A percentile compares a stretch with the other conserved stretches of the same genome.
These are phyloP conservation scores for Gloeostereum incarnatum DNA, from an alignment of 768 basidiomycete genomes.

Conservation along the genomic window DNA sequence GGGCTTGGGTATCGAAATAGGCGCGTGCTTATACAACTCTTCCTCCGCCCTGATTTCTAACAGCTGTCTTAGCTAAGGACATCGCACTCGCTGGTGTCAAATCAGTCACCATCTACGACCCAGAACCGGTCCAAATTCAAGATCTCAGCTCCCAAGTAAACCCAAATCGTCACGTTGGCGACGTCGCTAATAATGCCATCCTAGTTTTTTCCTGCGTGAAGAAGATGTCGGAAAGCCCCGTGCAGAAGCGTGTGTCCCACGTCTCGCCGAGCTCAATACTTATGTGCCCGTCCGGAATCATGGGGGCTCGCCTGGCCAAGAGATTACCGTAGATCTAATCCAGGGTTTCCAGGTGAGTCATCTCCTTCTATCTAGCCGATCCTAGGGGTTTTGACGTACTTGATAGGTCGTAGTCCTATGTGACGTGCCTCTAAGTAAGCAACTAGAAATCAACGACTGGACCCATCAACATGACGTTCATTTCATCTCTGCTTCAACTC, in stretches of 20 bases:
- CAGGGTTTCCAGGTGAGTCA: conserved; percentile 79
- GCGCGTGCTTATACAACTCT: conserved; percentile 21
- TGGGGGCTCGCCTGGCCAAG: conserved; percentile 68
- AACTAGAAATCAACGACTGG: conserved; percentile 94
- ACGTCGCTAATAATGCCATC: neutral
- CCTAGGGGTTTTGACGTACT: conserved; percentile 2
- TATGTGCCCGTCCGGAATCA: conserved; percentile 92
- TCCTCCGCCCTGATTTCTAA: conserved; percentile 5
- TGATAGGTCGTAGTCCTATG: conserved; percentile 83
- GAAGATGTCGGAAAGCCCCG: conserved; percentile 84
- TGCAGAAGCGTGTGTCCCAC: conserved; percentile 77
- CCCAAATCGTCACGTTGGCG: conserved; percentile 1
- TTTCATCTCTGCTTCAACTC: conserved; percentile 87
- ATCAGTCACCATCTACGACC: conserved; percentile 93
- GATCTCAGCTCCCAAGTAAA: conserved; percentile 89
- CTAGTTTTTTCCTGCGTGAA: conserved; percentile 89
- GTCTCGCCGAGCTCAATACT: conserved; percentile 88
- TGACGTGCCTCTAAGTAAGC: conserved; percentile 66
- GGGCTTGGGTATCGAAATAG: conserved; percentile 94
- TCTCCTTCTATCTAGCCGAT: conserved; percentile 6
- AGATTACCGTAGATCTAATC: conserved; percentile 72
- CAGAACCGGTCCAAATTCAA: conserved; percentile 76
- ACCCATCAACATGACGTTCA: conserved; percentile 82
- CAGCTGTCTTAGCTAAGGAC: conserved; percentile 68
- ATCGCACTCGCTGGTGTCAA: conserved; percentile 93